These are phyloP conservation scores for Saccharomyces hybrid DNA, from an alignment of 1,139 yeast species.

Conservation along the genomic window DNA sequence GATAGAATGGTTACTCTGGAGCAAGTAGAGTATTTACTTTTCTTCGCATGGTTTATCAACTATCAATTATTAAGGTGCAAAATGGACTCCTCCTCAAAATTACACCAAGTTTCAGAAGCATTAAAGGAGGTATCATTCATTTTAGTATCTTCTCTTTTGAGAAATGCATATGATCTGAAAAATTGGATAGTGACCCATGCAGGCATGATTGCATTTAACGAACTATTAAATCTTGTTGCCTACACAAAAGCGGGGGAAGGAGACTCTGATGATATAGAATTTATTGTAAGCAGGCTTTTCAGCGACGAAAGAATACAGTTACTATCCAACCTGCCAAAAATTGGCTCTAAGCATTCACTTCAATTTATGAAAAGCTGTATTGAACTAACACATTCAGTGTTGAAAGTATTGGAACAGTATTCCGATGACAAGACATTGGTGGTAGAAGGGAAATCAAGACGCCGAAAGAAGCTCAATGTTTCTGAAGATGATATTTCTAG, in stretches of 20 bases:
- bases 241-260: constrained; percentile 37
- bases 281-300: constrained; percentile 50
- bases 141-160: constrained; percentile 49
- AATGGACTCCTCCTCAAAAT: constrained; percentile 10
- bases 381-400: constrained; percentile 57
- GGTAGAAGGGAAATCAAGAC: constrained; percentile 44
- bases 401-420: constrained; percentile 63
- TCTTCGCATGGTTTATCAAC: constrained; percentile 65
- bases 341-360: constrained; percentile 60
- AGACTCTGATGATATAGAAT: constrained; percentile 38
- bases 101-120: constrained; percentile 50
- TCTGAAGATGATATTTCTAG: constrained; percentile 31
- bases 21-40: constrained; percentile 47
- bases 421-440: constrained; percentile 55
- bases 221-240: constrained; percentile 51
- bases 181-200: constrained; percentile 61
- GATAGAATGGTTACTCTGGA: constrained; percentile 33
- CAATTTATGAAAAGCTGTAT: constrained; percentile 57
- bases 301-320: constrained; percentile 57
- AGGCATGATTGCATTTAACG: constrained; percentile 61
- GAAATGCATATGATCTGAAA: constrained; percentile 43
- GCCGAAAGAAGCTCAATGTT: constrained; percentile 25
- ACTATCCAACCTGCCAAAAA: constrained; percentile 53
- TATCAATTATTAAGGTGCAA: constrained; percentile 34
- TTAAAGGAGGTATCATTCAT: constrained; percentile 60